phyloP scores from a whole-genome alignment of 176 grass and related monocot genomes.

The Carex littledalei region DNA sequence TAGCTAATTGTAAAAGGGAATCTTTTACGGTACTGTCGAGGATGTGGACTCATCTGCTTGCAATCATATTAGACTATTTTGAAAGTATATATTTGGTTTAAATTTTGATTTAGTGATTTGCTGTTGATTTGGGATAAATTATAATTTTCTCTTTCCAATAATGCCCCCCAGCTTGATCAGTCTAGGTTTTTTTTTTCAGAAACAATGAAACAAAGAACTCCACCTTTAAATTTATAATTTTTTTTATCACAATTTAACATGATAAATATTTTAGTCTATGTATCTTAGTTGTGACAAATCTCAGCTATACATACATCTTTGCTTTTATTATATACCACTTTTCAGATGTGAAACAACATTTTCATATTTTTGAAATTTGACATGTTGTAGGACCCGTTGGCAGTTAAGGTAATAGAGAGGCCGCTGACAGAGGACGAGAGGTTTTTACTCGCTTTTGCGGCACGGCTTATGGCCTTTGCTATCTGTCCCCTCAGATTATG shows the following conservation, averaged over 20 bases:
- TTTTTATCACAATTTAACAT: background rate
- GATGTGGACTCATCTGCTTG: background rate
- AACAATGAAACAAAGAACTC: background rate
- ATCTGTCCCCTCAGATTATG: conserved; percentile 71
- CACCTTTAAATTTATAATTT: background rate
- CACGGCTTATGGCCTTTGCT: conserved; percentile 76
- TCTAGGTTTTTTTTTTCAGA: background rate
- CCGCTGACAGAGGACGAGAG: conserved; percentile 65
- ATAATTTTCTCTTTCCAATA: background rate
- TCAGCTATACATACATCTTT: background rate
- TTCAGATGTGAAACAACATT: background rate
- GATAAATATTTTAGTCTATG: background rate
- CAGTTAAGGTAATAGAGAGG: conserved; percentile 85
- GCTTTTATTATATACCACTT: background rate
- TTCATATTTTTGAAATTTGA: background rate
- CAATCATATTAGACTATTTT: background rate
- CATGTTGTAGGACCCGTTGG: conserved; percentile 56
- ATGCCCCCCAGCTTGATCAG: background rate
- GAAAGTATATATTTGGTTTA: background rate
- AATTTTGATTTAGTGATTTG: background rate
- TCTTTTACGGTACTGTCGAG: too few relatives aligned
- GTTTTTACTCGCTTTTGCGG: conserved; percentile 77
- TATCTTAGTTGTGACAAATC: background rate
- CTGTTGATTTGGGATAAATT: background rate
- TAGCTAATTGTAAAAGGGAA: too few relatives aligned